Conservation (phyloP, 116 monocot species). For the Iris pallida region DNA sequence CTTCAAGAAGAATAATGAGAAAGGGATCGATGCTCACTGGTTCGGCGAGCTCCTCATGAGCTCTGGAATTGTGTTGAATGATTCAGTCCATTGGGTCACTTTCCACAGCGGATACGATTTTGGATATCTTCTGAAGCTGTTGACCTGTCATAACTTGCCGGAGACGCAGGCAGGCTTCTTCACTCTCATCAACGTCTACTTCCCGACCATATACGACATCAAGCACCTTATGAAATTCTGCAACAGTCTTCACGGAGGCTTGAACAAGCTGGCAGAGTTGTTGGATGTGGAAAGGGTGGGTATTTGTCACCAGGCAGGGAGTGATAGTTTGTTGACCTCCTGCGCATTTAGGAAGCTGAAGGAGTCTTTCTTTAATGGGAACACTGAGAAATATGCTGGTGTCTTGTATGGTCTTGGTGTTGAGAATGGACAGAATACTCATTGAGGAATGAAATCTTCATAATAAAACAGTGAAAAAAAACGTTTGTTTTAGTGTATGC, state of each 20-base stretch:
- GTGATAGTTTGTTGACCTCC: constrained; percentile 12
- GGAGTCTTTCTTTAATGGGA: constrained; percentile 14
- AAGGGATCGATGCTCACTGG: constrained; percentile 4
- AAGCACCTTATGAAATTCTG: constrained; percentile 22
- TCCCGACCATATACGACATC: constrained; percentile 13
- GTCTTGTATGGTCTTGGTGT: constrained; percentile 24
- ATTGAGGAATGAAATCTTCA: constrained; percentile 6
- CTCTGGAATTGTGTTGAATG: constrained; percentile 15
- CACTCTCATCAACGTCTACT: constrained; percentile 11
- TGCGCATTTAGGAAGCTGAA: constrained; percentile 15
- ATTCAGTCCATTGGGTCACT: constrained; percentile 12
- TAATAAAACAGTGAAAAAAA: constrained; percentile 6
- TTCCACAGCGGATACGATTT: constrained; percentile 20
- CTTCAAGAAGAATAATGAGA: constrained; percentile 17
- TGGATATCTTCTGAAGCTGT: constrained; percentile 17
- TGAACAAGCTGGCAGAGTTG: constrained; percentile 17
- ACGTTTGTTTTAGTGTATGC: not conserved
- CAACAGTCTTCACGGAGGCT: constrained; percentile 12
- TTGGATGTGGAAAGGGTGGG: constrained; percentile 18
- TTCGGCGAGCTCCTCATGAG: constrained; percentile 23
- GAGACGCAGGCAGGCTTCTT: constrained; percentile 8
- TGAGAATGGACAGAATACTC: constrained; percentile 10
- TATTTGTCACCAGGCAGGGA: constrained; percentile 15
- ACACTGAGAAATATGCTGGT: constrained; percentile 15
- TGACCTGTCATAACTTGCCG: constrained; percentile 13